Conservation (phyloP, 345 rosid genomes). For the Clarkia xantiana region DNA sequence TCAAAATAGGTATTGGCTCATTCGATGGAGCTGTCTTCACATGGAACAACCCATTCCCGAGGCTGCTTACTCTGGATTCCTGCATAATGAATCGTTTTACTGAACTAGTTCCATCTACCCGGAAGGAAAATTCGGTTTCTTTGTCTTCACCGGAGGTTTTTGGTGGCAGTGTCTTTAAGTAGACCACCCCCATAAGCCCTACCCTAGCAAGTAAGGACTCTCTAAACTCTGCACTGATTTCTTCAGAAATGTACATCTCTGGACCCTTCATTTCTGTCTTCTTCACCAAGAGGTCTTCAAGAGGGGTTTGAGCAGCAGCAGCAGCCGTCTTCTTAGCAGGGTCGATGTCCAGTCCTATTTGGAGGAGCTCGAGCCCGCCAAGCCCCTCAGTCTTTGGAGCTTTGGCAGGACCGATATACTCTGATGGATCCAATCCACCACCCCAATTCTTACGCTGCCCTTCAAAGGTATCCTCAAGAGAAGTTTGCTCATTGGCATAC, state of each 20-base stretch:
- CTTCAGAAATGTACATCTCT: slow-evolving; percentile 79
- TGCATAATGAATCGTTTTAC: slow-evolving; percentile 77
- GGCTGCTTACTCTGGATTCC: slow-evolving; percentile 61
- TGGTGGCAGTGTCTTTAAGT: slow-evolving; percentile 64
- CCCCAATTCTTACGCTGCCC: slow-evolving; percentile 85
- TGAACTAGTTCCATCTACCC: slow-evolving; percentile 50
- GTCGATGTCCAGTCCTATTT: slow-evolving; percentile 34
- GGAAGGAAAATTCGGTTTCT: slow-evolving; percentile 82
- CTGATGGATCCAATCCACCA: slow-evolving; percentile 90
- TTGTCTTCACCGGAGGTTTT: slow-evolving; percentile 42
- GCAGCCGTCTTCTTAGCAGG: slow-evolving; percentile 15
- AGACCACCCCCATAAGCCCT: slow-evolving; percentile 86
- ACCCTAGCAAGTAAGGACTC: slow-evolving; percentile 87
- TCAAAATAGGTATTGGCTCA: slow-evolving; percentile 78
- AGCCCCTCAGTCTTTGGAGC: slow-evolving; percentile 68
- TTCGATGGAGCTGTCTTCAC: slow-evolving; percentile 85
- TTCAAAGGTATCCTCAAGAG: slow-evolving; percentile 81
- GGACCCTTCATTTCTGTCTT: slow-evolving; percentile 89
- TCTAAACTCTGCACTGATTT: slow-evolving; percentile 85
- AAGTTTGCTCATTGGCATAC: slow-evolving; percentile 71
- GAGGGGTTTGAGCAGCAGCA: slow-evolving; percentile 22
- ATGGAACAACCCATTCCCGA: slow-evolving; percentile 81
- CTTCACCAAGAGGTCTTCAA: slow-evolving; percentile 57
- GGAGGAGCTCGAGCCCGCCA: slow-evolving; percentile 85
- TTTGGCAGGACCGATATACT: slow-evolving; percentile 66